phyloP scores from a whole-genome alignment of 805 yeast genomes.

The Kuraishia floccosa region DNA sequence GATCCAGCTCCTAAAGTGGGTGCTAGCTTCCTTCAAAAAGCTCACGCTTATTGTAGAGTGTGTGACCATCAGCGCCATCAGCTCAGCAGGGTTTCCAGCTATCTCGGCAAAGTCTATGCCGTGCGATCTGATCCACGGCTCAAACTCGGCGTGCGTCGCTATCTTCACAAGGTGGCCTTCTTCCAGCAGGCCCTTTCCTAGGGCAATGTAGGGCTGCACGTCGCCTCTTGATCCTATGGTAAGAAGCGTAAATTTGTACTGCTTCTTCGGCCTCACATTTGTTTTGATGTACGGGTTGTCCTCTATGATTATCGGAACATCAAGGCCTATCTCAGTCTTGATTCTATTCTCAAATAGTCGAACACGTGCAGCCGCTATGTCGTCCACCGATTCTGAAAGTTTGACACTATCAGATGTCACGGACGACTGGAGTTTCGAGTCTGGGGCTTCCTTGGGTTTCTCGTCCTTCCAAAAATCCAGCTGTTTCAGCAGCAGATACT shows the following conservation, averaged over 20 bases:
- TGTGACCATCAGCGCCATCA: conserved; percentile 86
- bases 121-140: conserved; percentile 57
- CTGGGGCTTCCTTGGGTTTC: conserved; percentile 1
- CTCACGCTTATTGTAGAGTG: conserved; percentile 83
- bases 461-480: conserved; percentile 5
- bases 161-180: conserved; percentile 84
- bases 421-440: neutral
- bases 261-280: conserved; percentile 38
- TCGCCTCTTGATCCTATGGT: conserved; percentile 96
- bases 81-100: conserved; percentile 89
- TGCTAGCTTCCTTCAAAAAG: conserved; percentile 72
- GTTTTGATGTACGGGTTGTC: conserved; percentile 46
- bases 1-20: conserved; percentile 77
- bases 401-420: conserved; percentile 15
- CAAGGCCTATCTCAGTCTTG: conserved; percentile 45
- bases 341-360: conserved; percentile 59
- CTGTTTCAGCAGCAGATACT: conserved; percentile 30
- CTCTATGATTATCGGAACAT: conserved; percentile 59
- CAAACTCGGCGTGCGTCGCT: conserved; percentile 78
- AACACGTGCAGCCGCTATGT: conserved; percentile 44
- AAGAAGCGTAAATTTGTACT: conserved; percentile 52
- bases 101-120: conserved; percentile 61
- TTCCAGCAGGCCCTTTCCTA: conserved; percentile 63
- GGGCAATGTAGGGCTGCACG: conserved; percentile 90
- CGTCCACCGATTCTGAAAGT: conserved; percentile 15